These are phyloP conservation scores for Coemansia sp. DNA, from an alignment of 192 early-diverging fungal species.

Conservation along the genomic window DNA sequence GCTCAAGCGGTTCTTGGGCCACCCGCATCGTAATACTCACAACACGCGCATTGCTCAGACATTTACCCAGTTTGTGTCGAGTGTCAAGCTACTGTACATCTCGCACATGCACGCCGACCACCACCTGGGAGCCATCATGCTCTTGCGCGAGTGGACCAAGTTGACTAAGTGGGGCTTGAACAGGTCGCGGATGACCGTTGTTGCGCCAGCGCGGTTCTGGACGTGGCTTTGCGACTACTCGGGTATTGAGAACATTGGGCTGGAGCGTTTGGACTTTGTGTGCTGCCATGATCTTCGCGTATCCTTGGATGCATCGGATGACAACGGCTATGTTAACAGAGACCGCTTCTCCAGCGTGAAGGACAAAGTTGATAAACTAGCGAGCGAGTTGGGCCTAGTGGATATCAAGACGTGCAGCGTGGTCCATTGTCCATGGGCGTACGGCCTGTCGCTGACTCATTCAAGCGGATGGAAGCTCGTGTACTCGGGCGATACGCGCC, in stretches of 20 bases:
- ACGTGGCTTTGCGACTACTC: slow-evolving; percentile 52
- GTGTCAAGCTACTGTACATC: slow-evolving; percentile 77
- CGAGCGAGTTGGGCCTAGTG: slow-evolving; percentile 55
- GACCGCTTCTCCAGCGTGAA: neutral
- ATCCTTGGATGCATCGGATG: neutral
- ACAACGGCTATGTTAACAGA: neutral
- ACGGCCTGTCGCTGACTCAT: slow-evolving; percentile 74
- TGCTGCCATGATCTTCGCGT: slow-evolving; percentile 39
- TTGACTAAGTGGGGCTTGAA: slow-evolving; percentile 35
- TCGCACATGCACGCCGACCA: slow-evolving; percentile 99
- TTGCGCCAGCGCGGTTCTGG: slow-evolving; percentile 55
- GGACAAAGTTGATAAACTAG: slow-evolving; percentile 13
- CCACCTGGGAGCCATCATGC: slow-evolving; percentile 79
- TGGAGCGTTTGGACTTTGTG: slow-evolving; percentile 49
- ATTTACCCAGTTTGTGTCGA: slow-evolving; percentile 57
- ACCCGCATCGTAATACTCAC: slow-evolving; percentile 36
- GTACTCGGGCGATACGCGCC: slow-evolving; percentile 95
- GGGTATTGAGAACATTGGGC: slow-evolving; percentile 52
- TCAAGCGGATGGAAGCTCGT: slow-evolving; percentile 75
- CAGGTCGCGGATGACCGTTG: slow-evolving; percentile 33
- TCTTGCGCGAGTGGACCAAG: slow-evolving; percentile 73
- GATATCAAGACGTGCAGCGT: slow-evolving; percentile 70
- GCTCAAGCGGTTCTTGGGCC: slow-evolving; percentile 74
- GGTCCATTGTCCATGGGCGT: slow-evolving; percentile 82
- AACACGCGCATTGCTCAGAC: slow-evolving; percentile 44